Evolutionary conservation across 2,329 filamentous ascomycete species (phyloP).

Genomic region (Parasarocladium wereldwijsianum): DNA sequence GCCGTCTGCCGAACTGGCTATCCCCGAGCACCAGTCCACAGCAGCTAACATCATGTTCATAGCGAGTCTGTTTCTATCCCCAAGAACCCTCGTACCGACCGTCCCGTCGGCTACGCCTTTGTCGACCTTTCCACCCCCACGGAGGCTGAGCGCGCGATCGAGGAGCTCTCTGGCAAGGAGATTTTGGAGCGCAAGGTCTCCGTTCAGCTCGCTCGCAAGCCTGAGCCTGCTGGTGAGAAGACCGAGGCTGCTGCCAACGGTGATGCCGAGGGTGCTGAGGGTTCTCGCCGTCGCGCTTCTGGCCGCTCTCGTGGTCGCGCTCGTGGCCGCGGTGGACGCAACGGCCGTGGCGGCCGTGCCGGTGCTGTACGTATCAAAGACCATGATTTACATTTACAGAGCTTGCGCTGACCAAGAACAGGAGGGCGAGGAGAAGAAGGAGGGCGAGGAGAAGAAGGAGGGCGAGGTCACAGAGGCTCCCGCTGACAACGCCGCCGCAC

Average conservation of each 20-base stretch:
- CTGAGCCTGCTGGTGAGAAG: conserved; percentile 72
- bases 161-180: conserved; percentile 91
- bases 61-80: conserved; percentile 99
- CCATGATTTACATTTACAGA: background rate
- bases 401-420: conserved; percentile 6
- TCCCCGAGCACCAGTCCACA: background rate
- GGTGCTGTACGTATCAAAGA: conserved; percentile 24
- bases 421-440: conserved; percentile 30
- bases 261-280: conserved; percentile 58
- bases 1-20: too few species aligned
- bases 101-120: conserved; percentile 96
- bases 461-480: conserved; percentile 30
- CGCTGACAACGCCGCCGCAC: conserved; percentile 28
- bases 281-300: conserved; percentile 45
- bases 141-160: conserved; percentile 91
- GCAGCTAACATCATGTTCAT: conserved; percentile 7
- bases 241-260: conserved; percentile 58
- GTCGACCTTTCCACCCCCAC: conserved; percentile 90
- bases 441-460: conserved; percentile 17
- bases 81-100: conserved; percentile 97
- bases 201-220: conserved; percentile 95
- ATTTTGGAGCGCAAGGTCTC: conserved; percentile 98
- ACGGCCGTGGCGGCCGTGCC: conserved; percentile 41
- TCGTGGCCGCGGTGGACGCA: conserved; percentile 53
- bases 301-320: conserved; percentile 55